Base-by-base conservation (phyloP, 768 basidiomycete species). In the Rhizopogon vesiculosus region DNA sequence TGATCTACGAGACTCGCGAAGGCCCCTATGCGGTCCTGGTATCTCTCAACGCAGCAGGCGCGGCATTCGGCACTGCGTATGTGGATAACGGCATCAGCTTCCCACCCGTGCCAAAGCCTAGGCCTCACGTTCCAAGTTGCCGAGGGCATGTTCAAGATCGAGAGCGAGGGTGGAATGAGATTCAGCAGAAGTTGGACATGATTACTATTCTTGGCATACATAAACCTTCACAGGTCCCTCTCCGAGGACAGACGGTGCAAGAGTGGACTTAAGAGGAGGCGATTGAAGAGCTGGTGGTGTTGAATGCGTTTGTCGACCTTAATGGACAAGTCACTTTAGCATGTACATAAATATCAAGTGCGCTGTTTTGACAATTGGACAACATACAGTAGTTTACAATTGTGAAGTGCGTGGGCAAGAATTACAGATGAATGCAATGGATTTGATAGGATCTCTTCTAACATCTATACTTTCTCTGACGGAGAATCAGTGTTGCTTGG, bases 1-100 rank as follows among this genome's bases (percentile, higher is more conserved):
- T 87, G 1, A 78, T 82, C 59, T 76, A 79, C 52, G 86, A 87
- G 65, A 89, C 88, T 0, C 76, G 79, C 4, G 68, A 78, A 42
- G 80, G 80, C 0, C 82, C 85, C 0, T 90, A 81, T 67, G 74
- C 80, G 9, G 73, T 91, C 8, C 76, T 91, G 33, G 76, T 87
- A 2, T 80, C 84, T 1, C 78, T 82, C 51, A 72, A 77, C 22
- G 61, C 61, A 10, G 68, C 71, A 38, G 81, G 82, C 0, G 55
- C 64, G 6, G 87, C 87, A 0, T 77, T 73, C 43, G 89, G 88
- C 1, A 69, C 75, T 28, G 82, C n/a, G n/a, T n/a, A n/a, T n/a
- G n/a, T n/a, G n/a, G n/a, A n/a, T n/a, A n/a, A n/a, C n/a, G 89
- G 88, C 8, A 74, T 82, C 38, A 83, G 75, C 61, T 64, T 77